Conservation (phyloP, 805 yeast species). For the Brettanomyces custersianus region DNA sequence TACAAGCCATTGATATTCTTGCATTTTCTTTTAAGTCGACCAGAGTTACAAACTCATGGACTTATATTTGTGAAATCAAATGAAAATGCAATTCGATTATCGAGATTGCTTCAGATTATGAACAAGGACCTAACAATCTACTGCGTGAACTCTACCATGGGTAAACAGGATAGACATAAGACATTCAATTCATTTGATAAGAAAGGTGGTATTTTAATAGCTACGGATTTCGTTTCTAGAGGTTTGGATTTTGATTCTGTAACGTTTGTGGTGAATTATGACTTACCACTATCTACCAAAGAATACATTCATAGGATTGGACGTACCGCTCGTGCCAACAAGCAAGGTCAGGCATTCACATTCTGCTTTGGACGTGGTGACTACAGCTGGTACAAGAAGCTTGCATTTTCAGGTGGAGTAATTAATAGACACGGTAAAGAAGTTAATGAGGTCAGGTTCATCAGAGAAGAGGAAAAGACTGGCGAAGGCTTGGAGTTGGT, state of each 20-base stretch:
- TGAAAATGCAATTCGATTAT: conserved; percentile 77
- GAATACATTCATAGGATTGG: conserved; percentile 97
- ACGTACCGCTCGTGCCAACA: conserved; percentile 92
- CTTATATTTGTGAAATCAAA: conserved; percentile 68
- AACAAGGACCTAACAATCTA: conserved; percentile 21
- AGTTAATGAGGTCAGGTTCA: conserved; percentile 25
- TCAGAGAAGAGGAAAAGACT: conserved; percentile 10
- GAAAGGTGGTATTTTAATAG: conserved; percentile 44
- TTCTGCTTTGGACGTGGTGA: conserved; percentile 76
- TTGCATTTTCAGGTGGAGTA: conserved; percentile 37
- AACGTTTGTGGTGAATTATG: conserved; percentile 78
- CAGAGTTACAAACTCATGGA: conserved; percentile 27
- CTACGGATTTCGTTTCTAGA: conserved; percentile 92
- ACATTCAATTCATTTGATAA: conserved; percentile 51
- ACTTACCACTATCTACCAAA: conserved; percentile 76
- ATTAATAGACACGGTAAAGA: conserved; percentile 40
- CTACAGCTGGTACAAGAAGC: conserved; percentile 46
- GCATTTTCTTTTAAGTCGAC: conserved; percentile 36
- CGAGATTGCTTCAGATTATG: conserved; percentile 47
- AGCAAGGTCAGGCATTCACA: conserved; percentile 65
- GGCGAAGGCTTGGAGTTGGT: conserved; percentile 11
- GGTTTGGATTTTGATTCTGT: conserved; percentile 78
- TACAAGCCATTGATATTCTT: conserved; percentile 71
- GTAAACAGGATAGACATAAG: conserved; percentile 42
- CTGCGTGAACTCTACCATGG: conserved; percentile 52